phyloP scores from a whole-genome alignment of 2,329 filamentous ascomycete genomes.

The Ophiostoma sp. region DNA sequence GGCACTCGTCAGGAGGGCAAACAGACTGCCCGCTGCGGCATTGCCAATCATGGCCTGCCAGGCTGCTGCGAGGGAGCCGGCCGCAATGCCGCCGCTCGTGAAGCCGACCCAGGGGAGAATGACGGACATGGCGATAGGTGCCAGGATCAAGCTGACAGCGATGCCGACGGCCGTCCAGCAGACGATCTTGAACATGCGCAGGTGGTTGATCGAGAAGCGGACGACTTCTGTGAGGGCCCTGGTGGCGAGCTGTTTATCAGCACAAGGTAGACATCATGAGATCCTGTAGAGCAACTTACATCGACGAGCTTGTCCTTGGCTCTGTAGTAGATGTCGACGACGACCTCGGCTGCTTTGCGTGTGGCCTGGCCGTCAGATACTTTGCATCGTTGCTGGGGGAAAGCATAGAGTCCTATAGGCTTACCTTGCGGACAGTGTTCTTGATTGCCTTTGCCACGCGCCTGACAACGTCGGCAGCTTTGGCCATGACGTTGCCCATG shows the following conservation, averaged over 20 bases:
- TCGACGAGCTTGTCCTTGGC: not conserved
- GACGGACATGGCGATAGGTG: not conserved
- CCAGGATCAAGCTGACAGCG: not conserved
- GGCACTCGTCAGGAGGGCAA: not conserved
- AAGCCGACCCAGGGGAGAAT: not conserved
- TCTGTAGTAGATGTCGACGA: not conserved
- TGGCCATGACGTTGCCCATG: conserved; percentile 7
- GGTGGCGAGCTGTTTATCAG: not conserved
- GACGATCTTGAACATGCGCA: not conserved
- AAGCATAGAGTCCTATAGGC: not conserved
- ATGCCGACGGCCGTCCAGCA: not conserved
- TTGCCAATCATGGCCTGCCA: not conserved
- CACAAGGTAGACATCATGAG: not conserved
- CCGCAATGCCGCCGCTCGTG: not conserved
- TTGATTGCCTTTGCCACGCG: not conserved
- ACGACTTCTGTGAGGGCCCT: not conserved
- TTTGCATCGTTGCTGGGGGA: too few relatives aligned
- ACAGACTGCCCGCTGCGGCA: not conserved
- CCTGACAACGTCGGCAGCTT: not conserved
- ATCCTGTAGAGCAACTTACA: not conserved
- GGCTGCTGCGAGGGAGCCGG: not conserved
- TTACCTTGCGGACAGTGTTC: not conserved
- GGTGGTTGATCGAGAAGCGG: not conserved
- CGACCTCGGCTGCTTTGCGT: not conserved
- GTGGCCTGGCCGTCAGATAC: not conserved